phyloP scores from a whole-genome alignment of 73 alveolate genomes.

The Paramecium sexaurelia region DNA sequence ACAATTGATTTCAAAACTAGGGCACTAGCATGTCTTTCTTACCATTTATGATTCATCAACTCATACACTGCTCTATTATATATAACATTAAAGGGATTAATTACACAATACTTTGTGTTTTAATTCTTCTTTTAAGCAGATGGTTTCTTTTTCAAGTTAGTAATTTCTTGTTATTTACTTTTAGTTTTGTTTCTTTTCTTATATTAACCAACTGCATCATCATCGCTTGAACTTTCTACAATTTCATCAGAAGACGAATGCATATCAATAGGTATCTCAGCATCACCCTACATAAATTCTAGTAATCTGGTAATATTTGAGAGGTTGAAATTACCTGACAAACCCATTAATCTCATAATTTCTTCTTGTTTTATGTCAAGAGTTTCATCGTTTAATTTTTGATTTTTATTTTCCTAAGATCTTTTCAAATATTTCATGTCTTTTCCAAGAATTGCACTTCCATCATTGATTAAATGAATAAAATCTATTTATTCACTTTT shows the following conservation, averaged over 20 bases:
- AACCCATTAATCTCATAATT: not conserved
- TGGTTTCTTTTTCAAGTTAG: not conserved
- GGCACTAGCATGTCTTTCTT: conserved; percentile 52
- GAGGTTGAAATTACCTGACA: conserved; percentile 2
- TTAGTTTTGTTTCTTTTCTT: not conserved
- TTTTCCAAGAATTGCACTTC: conserved; percentile 9
- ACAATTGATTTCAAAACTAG: conserved; percentile 22
- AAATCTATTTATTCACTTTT: conserved; percentile 40
- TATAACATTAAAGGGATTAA: conserved; percentile 38
- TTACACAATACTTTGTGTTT: conserved; percentile 14
- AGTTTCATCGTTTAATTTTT: not conserved
- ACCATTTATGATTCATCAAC: conserved; percentile 45
- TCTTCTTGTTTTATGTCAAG: not conserved
- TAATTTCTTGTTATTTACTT: not conserved
- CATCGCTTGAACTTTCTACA: conserved; percentile 19
- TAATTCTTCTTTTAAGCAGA: not conserved
- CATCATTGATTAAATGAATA: conserved; percentile 5
- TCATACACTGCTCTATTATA: conserved; percentile 50
- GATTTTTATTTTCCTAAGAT: conserved; percentile 17
- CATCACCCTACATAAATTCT: conserved; percentile 7
- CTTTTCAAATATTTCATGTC: conserved; percentile 26
- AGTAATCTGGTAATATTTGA: not conserved
- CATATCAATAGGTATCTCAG: not conserved
- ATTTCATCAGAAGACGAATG: not conserved
- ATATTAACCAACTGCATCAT: conserved; percentile 40